A percentile compares a stretch with the other conserved stretches of the same genome.
phyloP scores from a whole-genome alignment of 192 early-diverging fungal species.

The Kickxella alabastrina region DNA sequence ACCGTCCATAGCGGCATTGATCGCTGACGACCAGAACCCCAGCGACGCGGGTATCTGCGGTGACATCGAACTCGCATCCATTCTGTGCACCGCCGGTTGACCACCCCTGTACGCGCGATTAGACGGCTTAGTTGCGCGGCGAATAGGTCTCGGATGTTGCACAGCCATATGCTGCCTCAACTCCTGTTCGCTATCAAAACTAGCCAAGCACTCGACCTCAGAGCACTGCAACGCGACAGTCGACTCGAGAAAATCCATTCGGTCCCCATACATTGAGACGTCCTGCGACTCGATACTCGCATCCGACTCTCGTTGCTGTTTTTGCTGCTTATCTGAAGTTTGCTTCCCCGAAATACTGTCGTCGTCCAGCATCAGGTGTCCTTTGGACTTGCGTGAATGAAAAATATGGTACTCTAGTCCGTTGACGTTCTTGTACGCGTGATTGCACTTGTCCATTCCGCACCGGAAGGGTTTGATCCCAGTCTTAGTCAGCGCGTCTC shows the following conservation, averaged over 20 bases:
- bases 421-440: conserved; percentile 78
- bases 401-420: conserved; percentile 78
- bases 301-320: too few species aligned
- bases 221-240: conserved; percentile 20
- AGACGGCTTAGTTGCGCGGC: conserved; percentile 43
- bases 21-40: background rate
- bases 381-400: conserved; percentile 53
- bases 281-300: background rate
- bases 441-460: conserved; percentile 60
- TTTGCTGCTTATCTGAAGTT: too few species aligned
- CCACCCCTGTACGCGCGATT: conserved; percentile 5
- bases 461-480: conserved; percentile 67
- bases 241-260: background rate
- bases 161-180: conserved; percentile 27
- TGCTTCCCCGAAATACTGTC: background rate
- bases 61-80: background rate
- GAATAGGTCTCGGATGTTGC: conserved; percentile 46
- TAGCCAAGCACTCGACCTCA: conserved; percentile 37
- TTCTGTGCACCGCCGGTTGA: background rate
- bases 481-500: too few species aligned
- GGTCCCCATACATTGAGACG: background rate
- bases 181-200: conserved; percentile 22
- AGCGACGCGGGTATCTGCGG: too few species aligned
- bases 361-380: conserved; percentile 22
- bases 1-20: background rate